A percentile compares a stretch with the other conserved stretches of the same genome.
Evolutionary conservation across 805 yeast genomes (phyloP).

Genomic region (Ogataea chonburiensis): DNA sequence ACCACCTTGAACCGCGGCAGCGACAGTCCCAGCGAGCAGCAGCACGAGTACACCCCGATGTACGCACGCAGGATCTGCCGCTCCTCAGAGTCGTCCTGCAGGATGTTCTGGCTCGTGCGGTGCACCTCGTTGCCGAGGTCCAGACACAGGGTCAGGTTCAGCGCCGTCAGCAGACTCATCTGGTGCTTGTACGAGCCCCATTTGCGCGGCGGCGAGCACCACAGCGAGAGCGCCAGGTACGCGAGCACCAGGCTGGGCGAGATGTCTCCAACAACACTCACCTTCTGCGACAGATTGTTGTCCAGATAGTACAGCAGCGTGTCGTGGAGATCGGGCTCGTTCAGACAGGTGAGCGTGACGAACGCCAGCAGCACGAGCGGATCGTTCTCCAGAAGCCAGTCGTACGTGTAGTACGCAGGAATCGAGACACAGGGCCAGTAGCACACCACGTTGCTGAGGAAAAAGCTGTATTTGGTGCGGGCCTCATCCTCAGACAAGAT

Average conservation of each 20-base stretch:
- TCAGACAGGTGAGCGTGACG: constrained; percentile 47
- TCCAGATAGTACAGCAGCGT: constrained; percentile 45
- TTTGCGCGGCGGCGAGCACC: constrained; percentile 53
- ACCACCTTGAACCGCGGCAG: constrained; percentile 51
- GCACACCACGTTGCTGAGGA: constrained; percentile 39
- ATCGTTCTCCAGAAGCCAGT: constrained; percentile 39
- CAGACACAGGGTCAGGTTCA: constrained; percentile 46
- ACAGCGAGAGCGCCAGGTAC: constrained; percentile 45
- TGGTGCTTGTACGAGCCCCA: constrained; percentile 55
- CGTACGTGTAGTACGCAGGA: constrained; percentile 38
- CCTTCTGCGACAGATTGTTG: constrained; percentile 42
- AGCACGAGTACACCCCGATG: constrained; percentile 48
- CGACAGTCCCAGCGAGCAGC: constrained; percentile 51
- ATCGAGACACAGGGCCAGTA: constrained; percentile 51
- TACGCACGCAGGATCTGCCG: constrained; percentile 41
- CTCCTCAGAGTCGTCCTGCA: constrained; percentile 33
- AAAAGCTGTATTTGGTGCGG: constrained; percentile 34
- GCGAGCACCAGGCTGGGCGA: constrained; percentile 41
- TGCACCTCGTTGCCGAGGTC: constrained; percentile 42
- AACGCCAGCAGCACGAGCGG: constrained; percentile 45
- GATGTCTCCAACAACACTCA: constrained; percentile 45
- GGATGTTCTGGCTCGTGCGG: constrained; percentile 27
- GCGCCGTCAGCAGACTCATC: constrained; percentile 45
- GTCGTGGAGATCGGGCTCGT: constrained; percentile 43
- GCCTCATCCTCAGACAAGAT: constrained; percentile 38